phyloP scores from a whole-genome alignment of 306 rosid genomes.

The Herpetospermum pedunculosum region DNA sequence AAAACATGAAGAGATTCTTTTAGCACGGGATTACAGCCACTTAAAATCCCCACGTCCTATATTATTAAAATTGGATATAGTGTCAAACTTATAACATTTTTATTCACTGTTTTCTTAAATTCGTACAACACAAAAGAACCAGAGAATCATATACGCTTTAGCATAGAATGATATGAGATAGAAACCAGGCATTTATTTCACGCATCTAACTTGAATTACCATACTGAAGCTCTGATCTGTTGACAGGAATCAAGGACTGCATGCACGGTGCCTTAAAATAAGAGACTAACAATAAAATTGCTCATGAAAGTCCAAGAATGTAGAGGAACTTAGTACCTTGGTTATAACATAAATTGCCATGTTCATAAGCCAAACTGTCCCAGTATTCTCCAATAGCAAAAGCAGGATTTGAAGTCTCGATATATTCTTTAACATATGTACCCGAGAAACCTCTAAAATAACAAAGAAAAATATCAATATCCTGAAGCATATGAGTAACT shows the following conservation, averaged over 20 bases:
- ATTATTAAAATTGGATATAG: neutral
- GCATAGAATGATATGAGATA: neutral
- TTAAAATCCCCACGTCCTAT: neutral
- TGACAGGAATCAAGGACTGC: neutral
- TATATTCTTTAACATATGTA: constrained; percentile 55
- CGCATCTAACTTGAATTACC: neutral
- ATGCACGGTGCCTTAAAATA: neutral
- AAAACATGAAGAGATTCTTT: neutral
- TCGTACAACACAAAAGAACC: neutral
- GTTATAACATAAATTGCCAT: constrained; percentile 50
- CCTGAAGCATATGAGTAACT: neutral
- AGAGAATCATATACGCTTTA: neutral
- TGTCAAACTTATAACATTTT: neutral
- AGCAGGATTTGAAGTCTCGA: constrained; percentile 52
- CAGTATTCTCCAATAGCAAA: constrained; percentile 81
- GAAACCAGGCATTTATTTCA: neutral
- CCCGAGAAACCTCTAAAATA: constrained; percentile 65
- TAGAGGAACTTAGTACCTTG: constrained; percentile 42
- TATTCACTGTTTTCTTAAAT: neutral
- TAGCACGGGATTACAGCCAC: neutral
- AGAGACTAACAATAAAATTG: constrained; percentile 2
- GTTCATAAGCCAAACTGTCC: constrained; percentile 63
- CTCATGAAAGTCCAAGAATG: neutral
- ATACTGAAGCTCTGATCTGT: neutral
- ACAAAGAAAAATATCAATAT: constrained; percentile 11